Conservation (phyloP, 208 protist genomes). For the Vickermania ingenoplastis region DNA sequence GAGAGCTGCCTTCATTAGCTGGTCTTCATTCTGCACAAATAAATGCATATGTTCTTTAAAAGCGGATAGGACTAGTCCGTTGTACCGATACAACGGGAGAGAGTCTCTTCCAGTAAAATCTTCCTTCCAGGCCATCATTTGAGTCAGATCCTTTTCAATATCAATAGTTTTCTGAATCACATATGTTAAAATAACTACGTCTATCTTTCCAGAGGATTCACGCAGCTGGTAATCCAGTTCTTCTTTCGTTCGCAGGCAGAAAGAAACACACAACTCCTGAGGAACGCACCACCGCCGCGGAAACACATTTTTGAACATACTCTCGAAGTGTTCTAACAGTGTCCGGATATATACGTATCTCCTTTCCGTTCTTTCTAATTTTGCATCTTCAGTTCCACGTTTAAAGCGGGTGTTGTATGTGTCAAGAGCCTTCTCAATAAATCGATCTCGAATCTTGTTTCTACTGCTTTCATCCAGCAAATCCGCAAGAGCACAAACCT, state of each 20-base stretch:
- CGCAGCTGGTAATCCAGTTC: constrained; percentile 74
- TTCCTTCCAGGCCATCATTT: constrained; percentile 73
- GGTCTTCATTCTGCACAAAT: constrained; percentile 72
- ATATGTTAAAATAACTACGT: constrained; percentile 82
- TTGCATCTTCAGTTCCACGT: constrained; percentile 74
- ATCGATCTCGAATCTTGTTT: constrained; percentile 71
- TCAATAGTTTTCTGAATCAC: constrained; percentile 90
- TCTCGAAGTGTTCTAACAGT: constrained; percentile 70
- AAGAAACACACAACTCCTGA: constrained; percentile 87
- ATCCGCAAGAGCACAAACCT: constrained; percentile 85
- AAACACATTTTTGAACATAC: constrained; percentile 75
- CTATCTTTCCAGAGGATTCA: constrained; percentile 47
- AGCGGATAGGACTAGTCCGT: constrained; percentile 68
- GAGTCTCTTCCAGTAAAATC: constrained; percentile 42
- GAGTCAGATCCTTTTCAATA: constrained; percentile 86
- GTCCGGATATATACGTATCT: constrained; percentile 88
- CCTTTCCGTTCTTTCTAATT: constrained; percentile 83
- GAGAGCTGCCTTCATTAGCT: constrained; percentile 79
- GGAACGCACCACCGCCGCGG: constrained; percentile 86
- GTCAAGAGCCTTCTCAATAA: constrained; percentile 82
- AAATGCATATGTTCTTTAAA: constrained; percentile 80
- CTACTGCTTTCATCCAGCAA: constrained; percentile 69
- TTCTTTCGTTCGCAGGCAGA: constrained; percentile 86
- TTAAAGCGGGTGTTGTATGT: constrained; percentile 82
- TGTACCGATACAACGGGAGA: constrained; percentile 75